phyloP scores from a whole-genome alignment of 495 filamentous ascomycete genomes.

The Aspergillus cavernicola region DNA sequence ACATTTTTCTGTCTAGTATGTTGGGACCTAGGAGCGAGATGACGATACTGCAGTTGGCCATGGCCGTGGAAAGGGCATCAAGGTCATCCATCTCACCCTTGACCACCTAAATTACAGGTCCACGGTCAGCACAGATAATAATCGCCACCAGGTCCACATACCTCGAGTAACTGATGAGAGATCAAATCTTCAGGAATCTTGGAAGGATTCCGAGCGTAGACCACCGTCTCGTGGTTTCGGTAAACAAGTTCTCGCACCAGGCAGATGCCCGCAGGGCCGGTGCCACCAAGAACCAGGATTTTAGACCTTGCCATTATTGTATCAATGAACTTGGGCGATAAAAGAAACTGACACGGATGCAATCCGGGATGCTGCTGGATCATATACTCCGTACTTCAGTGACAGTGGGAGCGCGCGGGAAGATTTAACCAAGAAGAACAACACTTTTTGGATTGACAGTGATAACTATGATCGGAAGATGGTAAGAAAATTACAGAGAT shows the following conservation, averaged over 20 bases:
- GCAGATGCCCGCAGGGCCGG: constrained; percentile 1
- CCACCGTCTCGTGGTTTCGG: not conserved
- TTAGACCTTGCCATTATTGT: not conserved
- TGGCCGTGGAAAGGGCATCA: not conserved
- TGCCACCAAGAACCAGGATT: constrained; percentile 5
- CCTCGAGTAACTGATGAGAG: not conserved
- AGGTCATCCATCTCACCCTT: constrained; percentile 1
- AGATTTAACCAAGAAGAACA: not conserved
- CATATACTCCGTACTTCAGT: not conserved
- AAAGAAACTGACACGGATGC: not conserved
- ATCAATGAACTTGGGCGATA: not conserved
- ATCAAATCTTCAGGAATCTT: not conserved
- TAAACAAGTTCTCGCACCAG: not conserved
- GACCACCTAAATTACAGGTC: not conserved
- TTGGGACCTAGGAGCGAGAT: constrained; percentile 1
- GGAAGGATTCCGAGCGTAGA: not conserved
- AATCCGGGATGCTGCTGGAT: not conserved
- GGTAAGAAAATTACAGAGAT: no score
- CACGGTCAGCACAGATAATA: not conserved
- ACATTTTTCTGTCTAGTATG: not conserved
- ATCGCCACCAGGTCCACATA: not conserved
- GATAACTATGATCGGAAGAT: no score
- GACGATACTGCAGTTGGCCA: not conserved
- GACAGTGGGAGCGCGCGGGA: not conserved
- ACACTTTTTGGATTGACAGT: not conserved